phyloP scores from a whole-genome alignment of 108 stramenopile species.

The Cylindrotheca closterium region DNA sequence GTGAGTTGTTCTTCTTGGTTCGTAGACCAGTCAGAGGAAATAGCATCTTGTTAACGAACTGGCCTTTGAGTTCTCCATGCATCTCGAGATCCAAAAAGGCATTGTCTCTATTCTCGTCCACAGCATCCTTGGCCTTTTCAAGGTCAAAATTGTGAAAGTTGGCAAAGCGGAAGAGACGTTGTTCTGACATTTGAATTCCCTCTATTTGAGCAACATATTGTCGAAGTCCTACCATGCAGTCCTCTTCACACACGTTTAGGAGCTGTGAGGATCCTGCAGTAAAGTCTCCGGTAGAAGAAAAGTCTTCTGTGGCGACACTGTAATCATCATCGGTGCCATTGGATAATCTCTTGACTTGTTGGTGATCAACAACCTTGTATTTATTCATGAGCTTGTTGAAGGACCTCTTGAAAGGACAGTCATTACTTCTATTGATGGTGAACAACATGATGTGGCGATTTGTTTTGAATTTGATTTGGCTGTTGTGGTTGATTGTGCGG shows the following conservation, averaged over 20 bases:
- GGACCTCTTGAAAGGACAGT: background rate
- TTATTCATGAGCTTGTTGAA: background rate
- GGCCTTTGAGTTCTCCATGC: background rate
- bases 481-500: too few relatives aligned
- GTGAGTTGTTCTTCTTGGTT: slow-evolving; percentile 27
- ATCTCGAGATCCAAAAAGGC: background rate
- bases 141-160: background rate
- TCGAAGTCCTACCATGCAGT: background rate
- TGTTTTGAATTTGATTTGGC: too few relatives aligned
- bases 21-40: slow-evolving; percentile 47
- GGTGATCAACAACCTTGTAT: background rate
- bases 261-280: background rate
- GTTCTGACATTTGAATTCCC: background rate
- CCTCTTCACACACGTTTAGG: background rate
- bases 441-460: too few relatives aligned
- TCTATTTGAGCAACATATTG: background rate
- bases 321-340: background rate
- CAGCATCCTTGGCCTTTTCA: background rate
- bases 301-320: background rate
- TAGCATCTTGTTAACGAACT: slow-evolving; percentile 20
- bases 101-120: background rate
- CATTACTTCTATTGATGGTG: too few relatives aligned
- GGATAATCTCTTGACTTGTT: background rate
- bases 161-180: background rate
- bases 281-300: background rate